Conservation (phyloP, 441 rosid species). For the Adansonia grandidieri region DNA sequence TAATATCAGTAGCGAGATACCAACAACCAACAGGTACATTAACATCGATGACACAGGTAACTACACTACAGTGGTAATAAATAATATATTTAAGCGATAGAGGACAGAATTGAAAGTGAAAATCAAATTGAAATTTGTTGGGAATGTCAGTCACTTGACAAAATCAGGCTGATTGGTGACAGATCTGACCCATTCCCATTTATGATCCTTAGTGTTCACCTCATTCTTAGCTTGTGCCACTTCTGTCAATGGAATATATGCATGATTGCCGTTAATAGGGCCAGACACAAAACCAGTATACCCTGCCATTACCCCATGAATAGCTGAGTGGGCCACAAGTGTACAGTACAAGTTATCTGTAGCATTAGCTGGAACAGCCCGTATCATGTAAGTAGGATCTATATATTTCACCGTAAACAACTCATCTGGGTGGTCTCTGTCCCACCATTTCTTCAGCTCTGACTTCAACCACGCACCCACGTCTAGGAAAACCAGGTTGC, state of each 20-base stretch:
- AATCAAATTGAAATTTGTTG: neutral
- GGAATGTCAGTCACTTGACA: neutral
- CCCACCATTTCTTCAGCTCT: slow-evolving; percentile 79
- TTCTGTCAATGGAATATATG: slow-evolving; percentile 13
- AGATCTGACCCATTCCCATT: slow-evolving; percentile 93
- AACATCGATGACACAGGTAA: neutral
- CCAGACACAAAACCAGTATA: slow-evolving; percentile 84
- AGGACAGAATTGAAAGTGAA: neutral
- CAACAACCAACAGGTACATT: neutral
- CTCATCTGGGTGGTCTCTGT: slow-evolving; percentile 59
- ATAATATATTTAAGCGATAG: too few species aligned
- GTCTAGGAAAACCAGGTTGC: slow-evolving; percentile 77
- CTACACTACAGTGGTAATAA: neutral
- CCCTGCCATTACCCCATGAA: slow-evolving; percentile 90
- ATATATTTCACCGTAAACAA: slow-evolving; percentile 74
- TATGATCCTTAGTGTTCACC: slow-evolving; percentile 67
- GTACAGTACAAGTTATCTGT: slow-evolving; percentile 80
- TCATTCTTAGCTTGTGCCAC: slow-evolving; percentile 40
- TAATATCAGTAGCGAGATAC: neutral
- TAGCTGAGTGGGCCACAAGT: slow-evolving; percentile 81
- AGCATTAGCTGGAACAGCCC: slow-evolving; percentile 87
- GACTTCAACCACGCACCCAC: slow-evolving; percentile 85
- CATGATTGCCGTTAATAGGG: slow-evolving; percentile 68
- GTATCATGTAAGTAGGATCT: slow-evolving; percentile 92
- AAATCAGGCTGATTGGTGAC: slow-evolving; percentile 87